Base-by-base conservation (phyloP, 768 basidiomycete species). In the Lactarius evosmus region DNA sequence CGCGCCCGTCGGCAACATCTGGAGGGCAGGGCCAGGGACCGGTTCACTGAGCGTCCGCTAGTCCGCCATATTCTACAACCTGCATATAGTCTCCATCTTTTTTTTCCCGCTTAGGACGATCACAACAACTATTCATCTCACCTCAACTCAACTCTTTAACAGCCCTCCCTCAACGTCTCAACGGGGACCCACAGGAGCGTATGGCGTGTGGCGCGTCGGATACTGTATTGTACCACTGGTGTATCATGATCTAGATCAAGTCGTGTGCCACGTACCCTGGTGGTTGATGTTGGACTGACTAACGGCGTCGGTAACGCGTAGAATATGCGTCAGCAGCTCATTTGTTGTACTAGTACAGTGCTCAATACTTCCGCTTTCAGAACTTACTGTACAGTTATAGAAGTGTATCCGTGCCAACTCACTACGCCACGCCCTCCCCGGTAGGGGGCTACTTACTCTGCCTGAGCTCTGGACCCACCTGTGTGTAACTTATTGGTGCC, bases 11-110 rank as follows among this genome's bases (percentile, higher is more conserved):
- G 57, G 54, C 30, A 4, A 40, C 41, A 7, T 27, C 41, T 36
- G 52, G 62, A 32, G 33, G 62, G 33, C 53, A 56, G 32, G 51
- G 56, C 32, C 62, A 58, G 40, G 57, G 62, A 9, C n/a, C 62
- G 14, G 57, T 54, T 27, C 62, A 54, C 19, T 63, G 34, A 62
- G 32, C 25, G 16, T 25, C 12, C 19, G 54, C 41, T 36, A 38
- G 19, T 1, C 4, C 34, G 16, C 17, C 11, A 44, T 22, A 11
- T 44, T 9, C 33, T 27, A 12, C 7, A 19, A 22, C 1, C 33
- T 2, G 2, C 19, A 5, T n/a, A 14, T 25, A 3, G 17, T 40
- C 19, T 8, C 14, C n/a, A 41, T 12, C 17, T 46, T n/a, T 53
- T 52, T 27, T 2, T 17, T 40, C 17, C 52, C 8, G 17, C 7